Evolutionary conservation across 1,139 yeast species (phyloP).

Genomic region (Debaryomyces nepalensis): DNA sequence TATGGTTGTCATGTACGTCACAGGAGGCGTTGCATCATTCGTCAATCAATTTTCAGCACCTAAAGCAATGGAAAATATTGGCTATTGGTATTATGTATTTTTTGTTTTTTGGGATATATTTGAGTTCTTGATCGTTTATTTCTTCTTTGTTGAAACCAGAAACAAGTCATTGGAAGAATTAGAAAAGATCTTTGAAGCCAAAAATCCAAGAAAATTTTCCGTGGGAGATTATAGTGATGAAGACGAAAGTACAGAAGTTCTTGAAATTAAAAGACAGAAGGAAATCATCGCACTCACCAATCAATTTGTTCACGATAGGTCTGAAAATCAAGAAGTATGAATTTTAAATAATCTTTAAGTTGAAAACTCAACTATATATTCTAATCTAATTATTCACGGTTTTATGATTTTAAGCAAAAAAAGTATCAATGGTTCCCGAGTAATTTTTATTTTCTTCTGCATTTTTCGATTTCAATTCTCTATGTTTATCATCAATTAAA

Average conservation of each 20-base stretch:
- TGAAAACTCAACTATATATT: background rate
- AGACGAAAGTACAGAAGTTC: conserved; percentile 4
- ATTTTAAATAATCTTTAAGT: background rate
- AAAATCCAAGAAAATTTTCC: conserved; percentile 15
- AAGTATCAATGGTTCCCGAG: background rate
- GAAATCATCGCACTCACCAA: conserved; percentile 7
- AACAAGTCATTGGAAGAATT: conserved; percentile 33
- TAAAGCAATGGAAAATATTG: conserved; percentile 26
- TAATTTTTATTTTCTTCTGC: background rate
- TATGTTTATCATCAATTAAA: conserved; percentile 12
- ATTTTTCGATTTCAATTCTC: background rate
- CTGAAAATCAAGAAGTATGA: conserved; percentile 1
- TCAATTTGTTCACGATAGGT: conserved; percentile 6
- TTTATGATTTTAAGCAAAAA: background rate
- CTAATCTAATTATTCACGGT: background rate
- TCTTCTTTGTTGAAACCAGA: conserved; percentile 35
- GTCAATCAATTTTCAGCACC: conserved; percentile 27
- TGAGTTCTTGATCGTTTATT: conserved; percentile 26
- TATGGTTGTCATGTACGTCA: conserved; percentile 20
- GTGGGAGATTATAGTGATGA: conserved; percentile 14
- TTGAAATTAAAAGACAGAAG: conserved; percentile 7
- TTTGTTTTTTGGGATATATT: conserved; percentile 25
- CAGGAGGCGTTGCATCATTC: conserved; percentile 24
- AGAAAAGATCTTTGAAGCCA: conserved; percentile 25
- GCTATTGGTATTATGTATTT: conserved; percentile 26